A percentile compares a stretch with the other conserved stretches of the same genome.
Evolutionary conservation across 2,329 filamentous ascomycete genomes (phyloP).

Genomic region (Colletotrichum filicis): DNA sequence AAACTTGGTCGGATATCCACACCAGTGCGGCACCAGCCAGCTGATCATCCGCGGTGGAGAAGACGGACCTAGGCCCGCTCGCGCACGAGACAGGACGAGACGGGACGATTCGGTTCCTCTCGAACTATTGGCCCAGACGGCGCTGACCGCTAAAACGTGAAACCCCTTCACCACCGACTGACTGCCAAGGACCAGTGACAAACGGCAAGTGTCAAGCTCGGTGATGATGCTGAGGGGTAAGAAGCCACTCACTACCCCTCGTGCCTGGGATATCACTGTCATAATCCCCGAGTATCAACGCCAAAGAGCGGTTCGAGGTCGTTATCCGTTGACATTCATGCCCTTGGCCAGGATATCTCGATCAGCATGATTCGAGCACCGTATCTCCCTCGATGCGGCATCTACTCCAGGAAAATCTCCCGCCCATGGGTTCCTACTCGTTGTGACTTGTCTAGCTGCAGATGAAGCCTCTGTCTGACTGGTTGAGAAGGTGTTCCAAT

Average conservation of each 20-base stretch:
- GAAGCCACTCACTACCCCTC: not conserved
- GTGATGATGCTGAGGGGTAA: slow-evolving; percentile 19
- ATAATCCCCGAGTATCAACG: not conserved
- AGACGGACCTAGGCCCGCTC: slow-evolving; percentile 28
- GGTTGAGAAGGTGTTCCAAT: slow-evolving; percentile 7
- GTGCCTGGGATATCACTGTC: not conserved
- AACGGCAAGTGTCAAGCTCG: not conserved
- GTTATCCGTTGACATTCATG: slow-evolving; percentile 5
- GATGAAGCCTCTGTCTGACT: slow-evolving; percentile 24
- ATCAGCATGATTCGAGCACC: slow-evolving; percentile 26
- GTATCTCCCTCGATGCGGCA: slow-evolving; percentile 11
- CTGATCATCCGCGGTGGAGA: slow-evolving; percentile 36
- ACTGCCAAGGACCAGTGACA: slow-evolving; percentile 28
- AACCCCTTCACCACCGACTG: slow-evolving; percentile 27
- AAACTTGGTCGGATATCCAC: slow-evolving; percentile 17
- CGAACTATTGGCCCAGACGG: slow-evolving; percentile 30
- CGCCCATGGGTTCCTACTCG: slow-evolving; percentile 7
- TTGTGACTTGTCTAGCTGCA: slow-evolving; percentile 6
- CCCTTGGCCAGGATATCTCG: slow-evolving; percentile 17
- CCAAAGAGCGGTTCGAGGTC: not conserved
- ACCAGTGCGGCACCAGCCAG: slow-evolving; percentile 32
- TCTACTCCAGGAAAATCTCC: slow-evolving; percentile 8
- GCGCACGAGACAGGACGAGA: slow-evolving; percentile 31
- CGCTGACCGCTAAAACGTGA: slow-evolving; percentile 35
- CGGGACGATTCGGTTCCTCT: slow-evolving; percentile 20